Conservation (phyloP, 495 filamentous ascomycete genomes). For the Penicillium malachiteum region DNA sequence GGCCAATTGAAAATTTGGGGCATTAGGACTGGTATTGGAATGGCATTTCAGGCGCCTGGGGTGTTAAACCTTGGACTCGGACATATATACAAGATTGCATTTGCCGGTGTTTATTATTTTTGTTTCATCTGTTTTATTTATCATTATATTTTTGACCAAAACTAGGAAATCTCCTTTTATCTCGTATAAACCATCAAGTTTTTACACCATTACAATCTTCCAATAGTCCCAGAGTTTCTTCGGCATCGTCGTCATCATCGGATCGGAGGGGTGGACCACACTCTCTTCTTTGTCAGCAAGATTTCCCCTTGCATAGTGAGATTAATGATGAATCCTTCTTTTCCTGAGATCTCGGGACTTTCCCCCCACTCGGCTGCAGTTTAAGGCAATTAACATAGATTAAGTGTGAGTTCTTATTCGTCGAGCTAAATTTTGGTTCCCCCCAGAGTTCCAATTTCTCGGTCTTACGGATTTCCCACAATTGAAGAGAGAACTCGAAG, state of each 20-base stretch:
- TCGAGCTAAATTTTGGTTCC: background rate
- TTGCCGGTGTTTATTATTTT: background rate
- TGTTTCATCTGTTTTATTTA: background rate
- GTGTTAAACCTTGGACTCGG: background rate
- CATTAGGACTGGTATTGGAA: conserved; percentile 1
- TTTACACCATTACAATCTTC: too few relatives aligned
- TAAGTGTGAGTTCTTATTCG: background rate
- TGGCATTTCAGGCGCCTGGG: conserved; percentile 14
- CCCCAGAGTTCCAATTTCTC: background rate
- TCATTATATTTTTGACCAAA: background rate
- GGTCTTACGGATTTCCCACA: background rate
- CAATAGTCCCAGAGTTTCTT: too few relatives aligned
- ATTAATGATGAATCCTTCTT: too few relatives aligned
- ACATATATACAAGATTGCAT: background rate
- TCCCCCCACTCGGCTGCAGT: conserved; percentile 15
- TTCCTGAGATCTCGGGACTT: background rate
- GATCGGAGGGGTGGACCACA: too few relatives aligned
- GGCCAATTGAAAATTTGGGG: conserved; percentile 23
- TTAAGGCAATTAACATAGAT: conserved; percentile 7
- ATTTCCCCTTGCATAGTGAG: too few relatives aligned
- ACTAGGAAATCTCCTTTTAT: too few relatives aligned
- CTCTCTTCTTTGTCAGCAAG: background rate
- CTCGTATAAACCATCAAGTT: too few relatives aligned
- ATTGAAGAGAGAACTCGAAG: background rate
- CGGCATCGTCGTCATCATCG: too few relatives aligned